Base-by-base conservation (phyloP, 352 stramenopile genomes). In the Pythium chondricola region DNA sequence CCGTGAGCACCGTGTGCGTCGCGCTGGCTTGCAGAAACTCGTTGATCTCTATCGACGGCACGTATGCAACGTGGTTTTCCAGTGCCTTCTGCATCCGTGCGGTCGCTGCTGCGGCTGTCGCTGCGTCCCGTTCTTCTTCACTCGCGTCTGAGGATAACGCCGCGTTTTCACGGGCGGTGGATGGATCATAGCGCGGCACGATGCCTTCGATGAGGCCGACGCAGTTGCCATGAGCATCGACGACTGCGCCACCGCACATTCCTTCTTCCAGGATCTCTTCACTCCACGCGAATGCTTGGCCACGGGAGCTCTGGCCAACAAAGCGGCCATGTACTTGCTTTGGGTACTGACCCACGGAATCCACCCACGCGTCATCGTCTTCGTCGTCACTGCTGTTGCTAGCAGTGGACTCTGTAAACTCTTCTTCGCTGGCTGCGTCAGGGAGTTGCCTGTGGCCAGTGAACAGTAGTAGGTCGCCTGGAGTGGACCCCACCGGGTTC, bases 171-270 rank as follows among this genome's bases (percentile, higher is more conserved):
- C 30, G 16, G 29, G 32, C 38, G 11, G 63, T 44, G 1, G 52
- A 40, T 11, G 65, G n/a, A 16, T 43, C 43, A 24, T 64, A 65
- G 3, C 52, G 61, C 16, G 81, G 78, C 6, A 92, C 81, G 42
- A 90, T 88, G 10, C 81, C 81, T 61, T 92, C 81, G 9, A 92
- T 71, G 42, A 92, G 60, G 3, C 81, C 81, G 31, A 88, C 67
- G 33, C 75, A 87, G 35, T 69, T 46, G 18, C 67, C 54, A 7
- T 54, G 54, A 1, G 49, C 52, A 46, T 68, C 52, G 26, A 88
- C 24, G 13, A 88, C 81, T 0, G 81, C 81, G 16, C 81, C 81
- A 14, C 81, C 81, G 38, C 81, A 92, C 81, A 92, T 92, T 22
- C 81, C 81, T 65, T 92, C 77, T 45, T 85, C 71, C 26, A 92